These are phyloP conservation scores for Scheffersomyces ergatensis DNA, from an alignment of 805 yeast species.

Conservation along the genomic window DNA sequence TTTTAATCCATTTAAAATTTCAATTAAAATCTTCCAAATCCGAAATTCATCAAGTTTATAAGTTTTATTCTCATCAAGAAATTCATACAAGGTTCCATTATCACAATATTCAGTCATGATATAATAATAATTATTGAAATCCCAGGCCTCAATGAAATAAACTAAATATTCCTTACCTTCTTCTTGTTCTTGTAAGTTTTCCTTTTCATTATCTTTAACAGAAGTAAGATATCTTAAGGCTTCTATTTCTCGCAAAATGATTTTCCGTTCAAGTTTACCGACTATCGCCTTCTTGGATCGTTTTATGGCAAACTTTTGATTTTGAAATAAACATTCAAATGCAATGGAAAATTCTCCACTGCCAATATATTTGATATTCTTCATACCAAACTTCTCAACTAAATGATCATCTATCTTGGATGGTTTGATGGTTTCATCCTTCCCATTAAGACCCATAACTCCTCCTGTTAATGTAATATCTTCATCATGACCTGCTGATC, in stretches of 20 bases:
- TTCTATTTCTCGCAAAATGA: conserved; percentile 74
- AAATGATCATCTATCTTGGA: conserved; percentile 41
- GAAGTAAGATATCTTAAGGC: conserved; percentile 48
- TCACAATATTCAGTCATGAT: conserved; percentile 96
- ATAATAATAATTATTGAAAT: conserved; percentile 67
- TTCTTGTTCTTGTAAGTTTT: conserved; percentile 35
- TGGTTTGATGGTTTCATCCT: conserved; percentile 1
- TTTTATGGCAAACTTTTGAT: conserved; percentile 80
- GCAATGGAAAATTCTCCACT: conserved; percentile 90
- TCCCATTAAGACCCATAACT: neutral
- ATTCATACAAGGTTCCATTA: conserved; percentile 84
- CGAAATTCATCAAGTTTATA: conserved; percentile 92
- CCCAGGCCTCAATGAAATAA: conserved; percentile 84
- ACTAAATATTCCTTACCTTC: conserved; percentile 79
- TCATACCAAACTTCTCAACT: conserved; percentile 46
- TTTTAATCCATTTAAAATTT: conserved; percentile 72
- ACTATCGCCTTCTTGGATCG: conserved; percentile 66
- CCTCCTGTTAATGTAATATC: neutral
- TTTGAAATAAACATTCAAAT: conserved; percentile 71
- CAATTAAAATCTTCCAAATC: conserved; percentile 93
- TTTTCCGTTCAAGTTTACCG: conserved; percentile 51
- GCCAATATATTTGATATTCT: conserved; percentile 68
- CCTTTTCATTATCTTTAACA: conserved; percentile 32
- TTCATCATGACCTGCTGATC: neutral
- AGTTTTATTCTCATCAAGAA: conserved; percentile 69